Conservation (phyloP, 805 yeast species). For the Metschnikowia lochheadii region DNA sequence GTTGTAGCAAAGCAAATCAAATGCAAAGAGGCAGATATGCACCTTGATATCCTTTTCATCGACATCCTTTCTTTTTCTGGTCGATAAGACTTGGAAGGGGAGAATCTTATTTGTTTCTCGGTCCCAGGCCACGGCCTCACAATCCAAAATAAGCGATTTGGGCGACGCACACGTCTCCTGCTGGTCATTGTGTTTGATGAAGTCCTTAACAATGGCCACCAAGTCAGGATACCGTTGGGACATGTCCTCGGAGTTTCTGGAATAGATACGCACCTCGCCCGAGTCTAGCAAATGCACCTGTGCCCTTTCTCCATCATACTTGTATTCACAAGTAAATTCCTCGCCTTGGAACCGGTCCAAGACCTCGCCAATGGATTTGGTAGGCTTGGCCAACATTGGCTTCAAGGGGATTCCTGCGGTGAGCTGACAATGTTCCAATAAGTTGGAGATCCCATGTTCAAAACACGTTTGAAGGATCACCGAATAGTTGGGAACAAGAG, state of each 20-base stretch:
- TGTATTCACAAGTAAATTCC: conserved; percentile 91
- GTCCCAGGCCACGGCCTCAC: conserved; percentile 99
- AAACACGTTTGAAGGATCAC: conserved; percentile 63
- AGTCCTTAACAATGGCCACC: conserved; percentile 60
- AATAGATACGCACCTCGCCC: conserved; percentile 73
- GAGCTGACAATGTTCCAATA: conserved; percentile 65
- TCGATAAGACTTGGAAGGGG: conserved; percentile 90
- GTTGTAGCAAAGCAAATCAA: conserved; percentile 76
- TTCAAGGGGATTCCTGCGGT: conserved; percentile 93
- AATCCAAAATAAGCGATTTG: conserved; percentile 72
- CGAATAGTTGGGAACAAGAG: conserved; percentile 88
- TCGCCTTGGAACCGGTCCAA: conserved; percentile 82
- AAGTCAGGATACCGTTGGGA: conserved; percentile 93
- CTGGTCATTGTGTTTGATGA: conserved; percentile 35
- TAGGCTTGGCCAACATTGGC: conserved; percentile 98
- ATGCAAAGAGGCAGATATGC: conserved; percentile 87
- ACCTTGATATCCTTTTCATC: conserved; percentile 84
- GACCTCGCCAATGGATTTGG: conserved; percentile 88
- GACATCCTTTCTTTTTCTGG: conserved; percentile 92
- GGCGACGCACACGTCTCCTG: conserved; percentile 21
- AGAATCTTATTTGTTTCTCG: conserved; percentile 68
- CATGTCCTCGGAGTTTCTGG: conserved; percentile 97
- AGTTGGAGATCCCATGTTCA: conserved; percentile 60
- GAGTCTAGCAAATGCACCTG: conserved; percentile 74
- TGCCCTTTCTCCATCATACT: conserved; percentile 97